Percentiles rank a stretch among this genome's conserved stretches.
phyloP scores from a whole-genome alignment of 1,284 basidiomycete species.

The Trichosporon inkin region DNA sequence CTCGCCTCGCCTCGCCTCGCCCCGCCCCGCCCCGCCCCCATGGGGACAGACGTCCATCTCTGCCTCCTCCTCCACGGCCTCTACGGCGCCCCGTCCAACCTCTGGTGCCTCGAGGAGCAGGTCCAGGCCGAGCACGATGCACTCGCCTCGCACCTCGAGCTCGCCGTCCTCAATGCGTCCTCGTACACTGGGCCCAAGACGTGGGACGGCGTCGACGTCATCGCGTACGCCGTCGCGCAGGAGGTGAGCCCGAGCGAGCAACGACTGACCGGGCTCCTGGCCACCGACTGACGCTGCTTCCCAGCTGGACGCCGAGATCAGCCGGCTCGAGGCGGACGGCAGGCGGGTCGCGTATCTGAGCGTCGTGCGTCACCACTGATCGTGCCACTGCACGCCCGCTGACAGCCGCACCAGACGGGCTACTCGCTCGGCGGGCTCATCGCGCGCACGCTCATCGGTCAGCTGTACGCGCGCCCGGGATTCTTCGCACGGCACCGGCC shows the following conservation, averaged over 20 bases:
- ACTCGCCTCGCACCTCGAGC: conserved; percentile 13
- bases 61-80: conserved; percentile 48
- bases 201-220: conserved; percentile 51
- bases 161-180: conserved; percentile 29
- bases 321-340: conserved; percentile 33
- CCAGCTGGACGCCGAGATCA: conserved; percentile 41
- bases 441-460: conserved; percentile 44
- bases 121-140: conserved; percentile 13
- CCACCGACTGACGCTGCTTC: background rate
- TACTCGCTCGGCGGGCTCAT: conserved; percentile 49
- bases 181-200: conserved; percentile 39
- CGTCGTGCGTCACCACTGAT: conserved; percentile 28
- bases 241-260: conserved; percentile 29
- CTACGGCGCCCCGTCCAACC: conserved; percentile 42
- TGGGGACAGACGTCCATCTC: conserved; percentile 33
- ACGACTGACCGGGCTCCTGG: background rate
- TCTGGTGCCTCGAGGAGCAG: conserved; percentile 38
- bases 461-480: conserved; percentile 39
- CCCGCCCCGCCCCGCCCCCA: too few relatives aligned
- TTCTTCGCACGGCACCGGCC: conserved; percentile 43
- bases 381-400: background rate
- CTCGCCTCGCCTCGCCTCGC: too few relatives aligned
- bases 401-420: conserved; percentile 32
- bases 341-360: conserved; percentile 37
- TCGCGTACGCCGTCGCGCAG: conserved; percentile 36